Evolutionary conservation across 116 monocot genomes (phyloP).

Genomic region (Dioscorea cayenensis): DNA sequence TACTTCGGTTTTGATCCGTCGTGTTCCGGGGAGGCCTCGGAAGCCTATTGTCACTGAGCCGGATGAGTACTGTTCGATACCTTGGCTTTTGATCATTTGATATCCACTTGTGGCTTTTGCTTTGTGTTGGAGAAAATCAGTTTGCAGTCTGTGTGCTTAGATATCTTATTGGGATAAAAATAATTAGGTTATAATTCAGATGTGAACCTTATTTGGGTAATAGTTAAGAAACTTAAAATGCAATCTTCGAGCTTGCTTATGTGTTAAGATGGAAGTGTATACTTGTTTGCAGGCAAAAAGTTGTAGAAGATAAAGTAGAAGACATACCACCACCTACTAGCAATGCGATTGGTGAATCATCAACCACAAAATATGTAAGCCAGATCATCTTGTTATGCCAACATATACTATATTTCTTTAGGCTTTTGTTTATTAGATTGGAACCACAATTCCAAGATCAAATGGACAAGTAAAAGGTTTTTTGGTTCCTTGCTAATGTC

Average conservation of each 20-base stretch:
- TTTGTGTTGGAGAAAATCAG: constrained; percentile 1
- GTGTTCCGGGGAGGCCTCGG: constrained; percentile 87
- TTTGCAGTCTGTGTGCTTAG: neutral
- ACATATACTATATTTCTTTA: neutral
- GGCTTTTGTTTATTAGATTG: neutral
- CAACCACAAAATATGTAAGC: constrained; percentile 68
- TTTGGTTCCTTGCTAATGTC: neutral
- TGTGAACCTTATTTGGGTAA: neutral
- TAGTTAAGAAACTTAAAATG: neutral
- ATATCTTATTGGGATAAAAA: neutral
- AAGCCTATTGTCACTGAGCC: constrained; percentile 69
- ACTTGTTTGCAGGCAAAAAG: constrained; percentile 57
- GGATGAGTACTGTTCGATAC: constrained; percentile 68
- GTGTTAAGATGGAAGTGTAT: constrained; percentile 11
- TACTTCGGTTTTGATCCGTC: constrained; percentile 93
- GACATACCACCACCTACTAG: constrained; percentile 32
- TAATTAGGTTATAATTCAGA: neutral
- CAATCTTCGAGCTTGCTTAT: no score
- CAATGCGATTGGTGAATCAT: constrained; percentile 43
- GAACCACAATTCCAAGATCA: neutral
- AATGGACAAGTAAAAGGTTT: no score
- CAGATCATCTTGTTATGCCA: neutral
- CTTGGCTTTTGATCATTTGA: constrained; percentile 22
- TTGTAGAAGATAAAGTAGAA: constrained; percentile 49
- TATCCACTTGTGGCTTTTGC: neutral